Evolutionary conservation across 1,139 yeast genomes (phyloP).

Genomic region (Suzukiozyma palmioleophila): DNA sequence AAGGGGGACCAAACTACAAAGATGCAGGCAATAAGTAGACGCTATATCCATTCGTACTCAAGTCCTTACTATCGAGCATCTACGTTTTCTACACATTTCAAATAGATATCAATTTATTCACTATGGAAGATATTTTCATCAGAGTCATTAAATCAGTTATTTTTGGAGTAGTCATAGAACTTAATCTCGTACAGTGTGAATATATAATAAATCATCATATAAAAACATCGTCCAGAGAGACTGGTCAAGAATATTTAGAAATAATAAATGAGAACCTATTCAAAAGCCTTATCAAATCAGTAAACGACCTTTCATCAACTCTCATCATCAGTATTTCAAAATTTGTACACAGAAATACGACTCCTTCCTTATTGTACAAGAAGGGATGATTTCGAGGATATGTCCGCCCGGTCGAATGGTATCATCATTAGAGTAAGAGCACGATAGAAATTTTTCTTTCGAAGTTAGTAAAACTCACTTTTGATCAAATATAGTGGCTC

Average conservation of each 20-base stretch:
- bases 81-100: too few relatives aligned
- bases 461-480: constrained; percentile 5
- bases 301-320: constrained; percentile 66
- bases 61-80: too few relatives aligned
- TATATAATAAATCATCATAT: constrained; percentile 49
- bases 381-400: constrained; percentile 48
- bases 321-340: constrained; percentile 49
- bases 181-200: constrained; percentile 62
- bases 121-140: constrained; percentile 22
- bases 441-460: constrained; percentile 11
- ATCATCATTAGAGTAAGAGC: constrained; percentile 43
- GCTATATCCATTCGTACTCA: too few relatives aligned
- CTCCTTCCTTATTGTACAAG: constrained; percentile 51
- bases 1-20: too few relatives aligned
- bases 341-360: constrained; percentile 65
- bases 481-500: constrained; percentile 36
- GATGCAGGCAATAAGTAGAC: too few relatives aligned
- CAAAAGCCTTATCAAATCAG: constrained; percentile 18
- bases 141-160: constrained; percentile 82
- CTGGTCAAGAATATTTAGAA: constrained; percentile 3
- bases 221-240: neutral
- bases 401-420: constrained; percentile 82
- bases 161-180: constrained; percentile 48
- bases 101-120: neutral
- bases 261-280: constrained; percentile 1